Evolutionary conservation across 352 stramenopile genomes (phyloP), one percentile per base, ranked within the genome.

Genomic region (Pythium insidiosum): DNA sequence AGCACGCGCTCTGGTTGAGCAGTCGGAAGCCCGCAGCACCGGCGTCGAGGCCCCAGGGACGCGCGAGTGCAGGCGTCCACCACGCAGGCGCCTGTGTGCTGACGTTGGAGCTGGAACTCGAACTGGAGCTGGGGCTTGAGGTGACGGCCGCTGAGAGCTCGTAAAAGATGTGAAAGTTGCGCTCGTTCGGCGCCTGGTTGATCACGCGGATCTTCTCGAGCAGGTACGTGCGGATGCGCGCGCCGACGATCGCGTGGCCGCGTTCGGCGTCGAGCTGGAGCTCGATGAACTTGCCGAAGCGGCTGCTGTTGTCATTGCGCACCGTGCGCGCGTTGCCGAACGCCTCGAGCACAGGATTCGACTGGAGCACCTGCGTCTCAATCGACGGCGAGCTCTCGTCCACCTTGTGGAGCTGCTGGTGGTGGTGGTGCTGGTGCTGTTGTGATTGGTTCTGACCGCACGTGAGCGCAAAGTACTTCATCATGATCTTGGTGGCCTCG

Each of bases 181-280:
- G 78, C 47, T 95, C 83, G 37, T 82, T 51, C 1, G 51, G 37
- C 2, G 69, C 68, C 51, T 93, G 86, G 39, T 74, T 78, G 43
- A 94, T 83, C 40, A 96, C 68, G 46, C 87, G 76, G 29, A 95
- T 90, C 62, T 98, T 98, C 60, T 98, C 94, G 25, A 98, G 70
- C 23, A 98, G 58, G 45, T 97, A 98, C 23, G 80, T 95, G 53
- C 79, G 76, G 43, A 97, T 92, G 7, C 66, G 68, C 18, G 84
- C 86, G 16, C 88, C 87, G 13, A 83, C 66, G 33, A 81, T 63
- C 10, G 55, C 51, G 42, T 66, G 53, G 38, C 45, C 44, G 12
- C n/a, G 16, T n/a, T 26, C 18, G 35, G 24, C 31, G 29, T 63
- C 54, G 53, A 94, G 89, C 35, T 85, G 68, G 23, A 95, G 52